Evolutionary conservation across 352 stramenopile genomes (phyloP).

Genomic region (Phytophthora pistaciae): DNA sequence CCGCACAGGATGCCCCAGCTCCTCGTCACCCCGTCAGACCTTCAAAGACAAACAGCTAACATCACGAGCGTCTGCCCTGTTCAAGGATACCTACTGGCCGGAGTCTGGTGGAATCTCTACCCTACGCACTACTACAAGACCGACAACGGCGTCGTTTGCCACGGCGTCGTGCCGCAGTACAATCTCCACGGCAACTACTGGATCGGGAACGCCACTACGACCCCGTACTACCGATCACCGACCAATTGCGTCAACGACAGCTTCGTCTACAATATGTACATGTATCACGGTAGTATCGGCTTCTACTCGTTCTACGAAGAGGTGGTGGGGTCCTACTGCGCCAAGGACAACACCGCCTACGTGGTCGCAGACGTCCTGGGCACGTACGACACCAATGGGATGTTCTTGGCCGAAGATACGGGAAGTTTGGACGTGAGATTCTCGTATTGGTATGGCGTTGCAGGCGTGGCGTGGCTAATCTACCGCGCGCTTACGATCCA

Average conservation of each 20-base stretch:
- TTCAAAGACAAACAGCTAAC: neutral
- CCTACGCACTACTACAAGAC: conserved; percentile 14
- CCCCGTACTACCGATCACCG: neutral
- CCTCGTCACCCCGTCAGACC: neutral
- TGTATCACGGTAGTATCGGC: conserved; percentile 29
- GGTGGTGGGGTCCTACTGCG: conserved; percentile 13
- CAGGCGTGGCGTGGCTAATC: neutral
- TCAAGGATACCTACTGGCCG: neutral
- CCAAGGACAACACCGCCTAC: conserved; percentile 8
- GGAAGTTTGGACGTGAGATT: neutral
- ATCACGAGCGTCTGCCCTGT: neutral
- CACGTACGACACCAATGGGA: conserved; percentile 19
- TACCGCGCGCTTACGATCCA: conserved; percentile 2
- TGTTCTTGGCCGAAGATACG: conserved; percentile 1
- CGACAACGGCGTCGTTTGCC: neutral
- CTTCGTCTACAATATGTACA: conserved; percentile 13
- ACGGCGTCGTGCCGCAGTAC: conserved; percentile 18
- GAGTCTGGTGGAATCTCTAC: conserved; percentile 8
- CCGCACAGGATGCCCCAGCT: conserved; percentile 16
- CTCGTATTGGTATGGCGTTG: conserved; percentile 7
- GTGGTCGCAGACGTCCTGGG: conserved; percentile 1
- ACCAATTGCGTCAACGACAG: conserved; percentile 3
- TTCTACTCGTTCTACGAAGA: conserved; percentile 24
- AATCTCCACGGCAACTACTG: conserved; percentile 19
- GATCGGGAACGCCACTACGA: neutral